Evolutionary conservation across 495 filamentous ascomycete genomes (phyloP).

Genomic region (Aspergillus cristatus): DNA sequence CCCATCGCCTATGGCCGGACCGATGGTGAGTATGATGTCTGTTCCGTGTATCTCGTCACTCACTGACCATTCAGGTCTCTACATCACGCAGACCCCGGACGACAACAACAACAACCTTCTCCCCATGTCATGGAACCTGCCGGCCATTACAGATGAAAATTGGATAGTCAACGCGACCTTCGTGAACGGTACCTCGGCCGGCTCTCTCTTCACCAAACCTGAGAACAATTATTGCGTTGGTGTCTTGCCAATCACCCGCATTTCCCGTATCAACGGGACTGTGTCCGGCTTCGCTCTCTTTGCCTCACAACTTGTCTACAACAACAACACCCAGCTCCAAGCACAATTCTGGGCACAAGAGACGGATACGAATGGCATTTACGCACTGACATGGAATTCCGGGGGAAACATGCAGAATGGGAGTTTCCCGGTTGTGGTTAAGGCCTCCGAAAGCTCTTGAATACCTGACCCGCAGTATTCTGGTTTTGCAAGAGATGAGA

Average conservation of each 20-base stretch:
- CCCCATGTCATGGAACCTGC: constrained; percentile 8
- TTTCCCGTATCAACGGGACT: constrained; percentile 7
- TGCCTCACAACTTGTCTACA: constrained; percentile 11
- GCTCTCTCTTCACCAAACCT: constrained; percentile 9
- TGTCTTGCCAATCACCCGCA: constrained; percentile 3
- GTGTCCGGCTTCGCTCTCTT: constrained; percentile 12
- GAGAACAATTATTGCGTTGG: constrained; percentile 6
- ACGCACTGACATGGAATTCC: constrained; percentile 7
- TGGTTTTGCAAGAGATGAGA: too few species aligned
- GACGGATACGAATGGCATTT: constrained; percentile 2
- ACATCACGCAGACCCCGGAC: constrained; percentile 6
- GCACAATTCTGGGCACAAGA: constrained; percentile 12
- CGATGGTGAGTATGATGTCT: constrained; percentile 8
- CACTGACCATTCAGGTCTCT: constrained; percentile 9
- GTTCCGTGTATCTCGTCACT: too few species aligned
- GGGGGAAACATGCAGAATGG: constrained; percentile 5
- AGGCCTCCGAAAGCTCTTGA: constrained; percentile 12
- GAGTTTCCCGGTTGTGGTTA: constrained; percentile 11
- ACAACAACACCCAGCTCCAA: constrained; percentile 8
- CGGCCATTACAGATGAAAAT: constrained; percentile 10
- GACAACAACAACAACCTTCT: constrained; percentile 2
- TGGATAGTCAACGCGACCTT: constrained; percentile 12
- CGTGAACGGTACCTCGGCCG: constrained; percentile 8
- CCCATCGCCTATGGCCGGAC: constrained; percentile 4
- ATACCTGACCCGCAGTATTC: too few species aligned